These are phyloP conservation scores for Thymus mandschuricus DNA, from an alignment of 257 asterid genomes.

Conservation along the genomic window DNA sequence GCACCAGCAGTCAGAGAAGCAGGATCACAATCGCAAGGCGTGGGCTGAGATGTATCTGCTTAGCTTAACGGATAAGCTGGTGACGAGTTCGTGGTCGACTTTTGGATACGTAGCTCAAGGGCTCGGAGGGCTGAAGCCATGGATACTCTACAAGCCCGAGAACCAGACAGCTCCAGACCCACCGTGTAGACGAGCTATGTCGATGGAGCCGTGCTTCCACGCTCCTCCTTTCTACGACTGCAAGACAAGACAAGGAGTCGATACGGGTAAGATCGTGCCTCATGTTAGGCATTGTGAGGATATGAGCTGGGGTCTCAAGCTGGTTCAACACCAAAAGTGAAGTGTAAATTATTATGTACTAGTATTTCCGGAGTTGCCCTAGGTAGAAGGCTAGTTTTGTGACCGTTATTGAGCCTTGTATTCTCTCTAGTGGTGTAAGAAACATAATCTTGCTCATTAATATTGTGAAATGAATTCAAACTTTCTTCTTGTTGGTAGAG, in stretches of 20 bases:
- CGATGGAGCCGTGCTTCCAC: constrained; percentile 84
- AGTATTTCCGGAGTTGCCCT: too few relatives aligned
- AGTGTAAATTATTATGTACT: not conserved
- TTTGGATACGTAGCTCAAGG: constrained; percentile 92
- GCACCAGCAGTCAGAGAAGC: constrained; percentile 55
- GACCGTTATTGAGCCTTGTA: not conserved
- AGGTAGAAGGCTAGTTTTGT: constrained; percentile 8
- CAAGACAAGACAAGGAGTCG: constrained; percentile 44
- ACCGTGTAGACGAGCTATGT: constrained; percentile 54
- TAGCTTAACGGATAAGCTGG: constrained; percentile 71
- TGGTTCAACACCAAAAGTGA: constrained; percentile 36
- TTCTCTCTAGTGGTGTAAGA: not conserved
- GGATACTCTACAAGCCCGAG: constrained; percentile 69
- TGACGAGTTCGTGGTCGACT: constrained; percentile 79
- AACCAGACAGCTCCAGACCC: constrained; percentile 56
- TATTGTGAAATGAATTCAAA: not conserved
- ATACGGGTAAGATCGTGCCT: constrained; percentile 54
- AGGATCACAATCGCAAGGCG: constrained; percentile 60
- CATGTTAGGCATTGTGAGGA: constrained; percentile 80
- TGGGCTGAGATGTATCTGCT: constrained; percentile 86
- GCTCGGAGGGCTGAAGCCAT: constrained; percentile 78
- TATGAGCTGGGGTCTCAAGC: constrained; percentile 73
- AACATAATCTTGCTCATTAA: not conserved
- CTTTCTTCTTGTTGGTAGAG: too few relatives aligned
- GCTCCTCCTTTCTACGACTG: constrained; percentile 71